Evolutionary conservation across 768 basidiomycete genomes (phyloP), one percentile per base, ranked within the genome.

Genomic region (Megacollybia marginata): DNA sequence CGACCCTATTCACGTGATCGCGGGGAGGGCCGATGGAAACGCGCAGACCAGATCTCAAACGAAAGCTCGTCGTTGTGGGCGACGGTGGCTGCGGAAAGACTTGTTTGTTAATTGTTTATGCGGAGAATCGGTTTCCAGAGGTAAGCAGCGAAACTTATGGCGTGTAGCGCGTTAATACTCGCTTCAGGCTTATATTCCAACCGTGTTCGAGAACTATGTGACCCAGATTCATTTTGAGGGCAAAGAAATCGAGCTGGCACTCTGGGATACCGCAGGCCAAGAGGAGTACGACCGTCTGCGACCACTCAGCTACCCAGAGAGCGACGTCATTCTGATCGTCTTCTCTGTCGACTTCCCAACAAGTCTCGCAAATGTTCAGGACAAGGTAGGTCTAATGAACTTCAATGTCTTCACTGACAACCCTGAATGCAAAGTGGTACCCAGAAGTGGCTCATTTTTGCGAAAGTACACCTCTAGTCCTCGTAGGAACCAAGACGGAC

Each of bases 211-310:
- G 79, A 97, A 97, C 82, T 96, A 97, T 68, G 95, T 96, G 49
- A 95, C 95, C 58, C 94, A 98, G 67, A 93, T 98, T 46, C 92
- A 97, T 68, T 94, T 98, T 54, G 95, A 98, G 62, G 91, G 91
- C 58, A 98, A 95, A 74, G 91, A 94, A 65, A 94, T 98, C 59
- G 96, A 99, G 71, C 78, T 99, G 61, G 95, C 96, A 28, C 73
- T 99, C 60, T 98, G 96, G 96, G 96, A 98, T 94, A 98, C 96
- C 47, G 95, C 96, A 33, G 96, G 96, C 48, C 95, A 98, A 69
- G 95, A 97, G 71, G 96, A 98, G 68, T 98, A 98, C 69, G 96
- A 98, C 70, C 90, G 95, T 60, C 90, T 99, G 58, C 82, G 96
- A 54, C 96, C 96, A 53, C 82, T 99, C 64, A 91, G 88, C 60